phyloP scores from a whole-genome alignment of 2,329 filamentous ascomycete species.

The Aspergillus transmontanensis region DNA sequence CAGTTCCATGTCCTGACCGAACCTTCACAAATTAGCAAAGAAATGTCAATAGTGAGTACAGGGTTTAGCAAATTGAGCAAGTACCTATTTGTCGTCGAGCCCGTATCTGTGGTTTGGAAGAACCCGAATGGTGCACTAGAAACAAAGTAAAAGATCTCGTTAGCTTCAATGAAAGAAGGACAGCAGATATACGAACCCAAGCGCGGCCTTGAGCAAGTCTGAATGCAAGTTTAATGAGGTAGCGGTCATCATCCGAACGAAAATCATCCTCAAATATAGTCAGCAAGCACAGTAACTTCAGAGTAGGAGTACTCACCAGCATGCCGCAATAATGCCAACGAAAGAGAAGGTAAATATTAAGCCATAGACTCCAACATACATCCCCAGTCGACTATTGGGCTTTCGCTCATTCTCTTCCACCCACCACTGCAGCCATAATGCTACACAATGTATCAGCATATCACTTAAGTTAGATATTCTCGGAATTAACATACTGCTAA shows the following conservation, averaged over 20 bases:
- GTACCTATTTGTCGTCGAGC: neutral
- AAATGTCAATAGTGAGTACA: neutral
- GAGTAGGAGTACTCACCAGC: neutral
- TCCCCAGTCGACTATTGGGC: slow-evolving; percentile 41
- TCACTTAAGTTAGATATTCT: neutral
- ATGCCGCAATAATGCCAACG: neutral
- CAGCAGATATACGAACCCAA: neutral
- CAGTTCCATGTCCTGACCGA: neutral
- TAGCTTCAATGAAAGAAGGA: neutral
- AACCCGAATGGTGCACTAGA: neutral
- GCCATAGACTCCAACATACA: slow-evolving; percentile 43
- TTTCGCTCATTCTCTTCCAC: slow-evolving; percentile 43
- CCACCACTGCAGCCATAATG: slow-evolving; percentile 55
- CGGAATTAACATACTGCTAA: neutral
- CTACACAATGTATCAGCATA: slow-evolving; percentile 14
- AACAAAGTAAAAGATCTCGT: neutral
- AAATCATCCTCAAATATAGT: neutral
- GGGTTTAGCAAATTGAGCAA: neutral
- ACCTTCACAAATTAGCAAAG: neutral
- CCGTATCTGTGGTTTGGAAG: neutral
- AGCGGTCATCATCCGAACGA: neutral
- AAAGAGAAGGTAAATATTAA: neutral
- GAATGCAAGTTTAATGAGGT: neutral
- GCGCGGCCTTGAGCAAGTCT: neutral
- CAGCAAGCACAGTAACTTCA: neutral